Evolutionary conservation across 2,329 filamentous ascomycete genomes (phyloP), one percentile per base, ranked within the genome.

Genomic region (Xylariaceae sp.): DNA sequence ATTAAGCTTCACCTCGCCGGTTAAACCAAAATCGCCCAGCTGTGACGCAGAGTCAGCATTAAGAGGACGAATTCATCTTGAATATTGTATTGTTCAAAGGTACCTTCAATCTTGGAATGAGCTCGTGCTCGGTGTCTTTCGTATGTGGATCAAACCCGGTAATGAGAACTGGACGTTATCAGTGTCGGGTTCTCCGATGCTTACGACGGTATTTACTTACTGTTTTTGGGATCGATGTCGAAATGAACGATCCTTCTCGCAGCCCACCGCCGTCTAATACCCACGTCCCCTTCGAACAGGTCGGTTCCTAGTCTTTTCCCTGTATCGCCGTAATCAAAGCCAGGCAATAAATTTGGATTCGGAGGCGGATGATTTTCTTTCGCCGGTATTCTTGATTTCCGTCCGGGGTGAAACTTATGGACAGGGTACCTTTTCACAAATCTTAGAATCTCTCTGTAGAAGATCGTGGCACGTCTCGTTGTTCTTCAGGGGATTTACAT

Each of bases 191-290:
- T 49, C n/a, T 7, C 35, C n/a, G 15, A 10, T 19, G 32, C 11
- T 14, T 15, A 11, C 2, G 27, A 22, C 11, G 33, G 12, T 11
- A 15, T 10, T n/a, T 30, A n/a, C 58, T 49, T 41, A 58, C 56
- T 54, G 11, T 61, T 63, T 11, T 22, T 46, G 2, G 55, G 54
- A 30, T 61, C 58, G 17, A 63, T 59, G 19, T 63, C 57, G 46
- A 60, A 60, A 46, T 62, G 59, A 10, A 58, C 54, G 9, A 55
- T 31, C 14, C 49, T 31, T 32, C 56, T 59, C 22, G 15, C 18
- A 32, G 52, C 56, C 51, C 51, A 61, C 32, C 52, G 52, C 19
- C 50, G 55, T 6, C 14, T 47, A 1, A 31, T 6, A 1, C 2
- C 2, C 1, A 54, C 58, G n/a, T 61, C 14, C 4, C 54, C 49